Evolutionary conservation across 2,329 filamentous ascomycete genomes (phyloP).

Genomic region (Diplocarpon rosae): DNA sequence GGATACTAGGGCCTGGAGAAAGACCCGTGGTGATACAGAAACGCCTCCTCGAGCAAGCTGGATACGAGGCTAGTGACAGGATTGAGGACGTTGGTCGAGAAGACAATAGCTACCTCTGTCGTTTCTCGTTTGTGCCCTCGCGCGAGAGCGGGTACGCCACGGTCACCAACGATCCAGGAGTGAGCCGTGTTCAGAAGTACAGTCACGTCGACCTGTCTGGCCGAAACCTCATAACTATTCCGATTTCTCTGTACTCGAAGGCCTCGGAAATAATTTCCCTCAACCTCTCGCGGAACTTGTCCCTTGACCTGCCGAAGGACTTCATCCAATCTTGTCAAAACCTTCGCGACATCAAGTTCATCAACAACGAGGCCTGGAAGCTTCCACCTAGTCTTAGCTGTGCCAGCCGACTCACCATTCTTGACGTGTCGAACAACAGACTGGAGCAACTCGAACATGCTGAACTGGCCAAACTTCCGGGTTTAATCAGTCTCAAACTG

Average conservation of each 20-base stretch:
- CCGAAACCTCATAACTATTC: constrained; percentile 86
- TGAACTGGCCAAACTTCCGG: constrained; percentile 62
- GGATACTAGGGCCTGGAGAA: constrained; percentile 68
- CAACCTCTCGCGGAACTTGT: constrained; percentile 86
- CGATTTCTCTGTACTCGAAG: constrained; percentile 85
- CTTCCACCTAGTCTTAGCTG: constrained; percentile 75
- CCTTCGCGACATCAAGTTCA: constrained; percentile 89
- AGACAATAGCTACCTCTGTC: constrained; percentile 93
- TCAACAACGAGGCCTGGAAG: constrained; percentile 82
- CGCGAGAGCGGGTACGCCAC: constrained; percentile 74
- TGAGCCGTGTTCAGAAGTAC: constrained; percentile 78
- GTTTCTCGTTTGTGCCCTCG: constrained; percentile 87
- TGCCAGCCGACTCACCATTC: constrained; percentile 69
- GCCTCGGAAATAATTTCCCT: constrained; percentile 87
- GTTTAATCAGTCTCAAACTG: constrained; percentile 78
- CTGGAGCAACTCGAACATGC: constrained; percentile 80
- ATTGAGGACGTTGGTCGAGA: constrained; percentile 91
- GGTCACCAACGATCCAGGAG: constrained; percentile 64
- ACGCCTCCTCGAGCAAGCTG: constrained; percentile 77
- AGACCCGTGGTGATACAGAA: constrained; percentile 88
- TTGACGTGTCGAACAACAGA: constrained; percentile 92
- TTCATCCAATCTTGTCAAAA: constrained; percentile 92
- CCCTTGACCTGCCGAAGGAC: constrained; percentile 85
- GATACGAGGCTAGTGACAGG: constrained; percentile 75
- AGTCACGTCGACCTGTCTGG: constrained; percentile 88